Conservation (phyloP, 768 basidiomycete species). For the Mycena epipterygia region DNA sequence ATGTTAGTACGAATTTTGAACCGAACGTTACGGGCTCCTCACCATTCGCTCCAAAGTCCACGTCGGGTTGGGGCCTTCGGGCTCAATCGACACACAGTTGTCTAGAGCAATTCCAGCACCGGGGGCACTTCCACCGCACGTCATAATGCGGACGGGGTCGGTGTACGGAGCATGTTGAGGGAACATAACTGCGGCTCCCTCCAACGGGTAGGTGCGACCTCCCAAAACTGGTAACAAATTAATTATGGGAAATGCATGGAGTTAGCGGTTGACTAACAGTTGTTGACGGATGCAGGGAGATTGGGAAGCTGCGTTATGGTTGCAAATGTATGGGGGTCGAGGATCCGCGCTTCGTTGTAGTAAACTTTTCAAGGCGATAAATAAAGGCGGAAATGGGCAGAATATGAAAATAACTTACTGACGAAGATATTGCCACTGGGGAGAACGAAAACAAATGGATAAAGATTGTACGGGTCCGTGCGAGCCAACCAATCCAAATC, state of each 20-base stretch:
- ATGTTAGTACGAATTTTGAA: not conserved
- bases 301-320: slow-evolving; percentile 76
- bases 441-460: slow-evolving; percentile 81
- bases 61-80: slow-evolving; percentile 70
- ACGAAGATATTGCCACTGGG: slow-evolving; percentile 80
- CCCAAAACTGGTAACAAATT: slow-evolving; percentile 59
- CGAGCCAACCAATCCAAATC: slow-evolving; percentile 75
- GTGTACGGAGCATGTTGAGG: slow-evolving; percentile 83
- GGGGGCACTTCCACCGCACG: slow-evolving; percentile 83
- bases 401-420: slow-evolving; percentile 55
- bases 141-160: slow-evolving; percentile 72
- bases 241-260: not conserved
- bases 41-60: slow-evolving; percentile 91
- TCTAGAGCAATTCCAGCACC: slow-evolving; percentile 69
- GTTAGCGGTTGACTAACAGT: slow-evolving; percentile 55
- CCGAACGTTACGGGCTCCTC: slow-evolving; percentile 35
- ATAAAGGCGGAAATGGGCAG: not conserved
- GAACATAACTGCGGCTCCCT: slow-evolving; percentile 78
- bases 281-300: slow-evolving; percentile 80
- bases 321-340: slow-evolving; percentile 75
- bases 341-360: slow-evolving; percentile 86
- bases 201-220: slow-evolving; percentile 84
- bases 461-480: slow-evolving; percentile 86
- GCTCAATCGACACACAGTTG: slow-evolving; percentile 79
- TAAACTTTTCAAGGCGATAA: slow-evolving; percentile 60